Evolutionary conservation across 345 rosid species (phyloP).

Genomic region (Sapria himalayana): DNA sequence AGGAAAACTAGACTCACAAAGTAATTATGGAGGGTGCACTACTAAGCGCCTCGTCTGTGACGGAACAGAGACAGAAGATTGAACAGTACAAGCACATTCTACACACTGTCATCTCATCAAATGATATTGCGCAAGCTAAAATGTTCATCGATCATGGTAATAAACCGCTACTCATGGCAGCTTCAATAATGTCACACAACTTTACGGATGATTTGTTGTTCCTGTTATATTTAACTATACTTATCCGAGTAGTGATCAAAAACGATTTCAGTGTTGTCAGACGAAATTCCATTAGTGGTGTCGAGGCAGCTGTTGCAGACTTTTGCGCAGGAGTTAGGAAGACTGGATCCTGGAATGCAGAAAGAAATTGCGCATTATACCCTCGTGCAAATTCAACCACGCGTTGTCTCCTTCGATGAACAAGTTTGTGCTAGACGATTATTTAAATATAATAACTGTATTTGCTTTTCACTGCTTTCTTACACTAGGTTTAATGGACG

Average conservation of each 20-base stretch:
- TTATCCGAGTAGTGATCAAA: no score
- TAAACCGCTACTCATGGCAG: no score
- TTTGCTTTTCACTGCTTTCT: no score
- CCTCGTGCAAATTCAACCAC: slow-evolving; percentile 87
- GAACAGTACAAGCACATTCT: slow-evolving; percentile 93
- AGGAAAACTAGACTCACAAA: no score
- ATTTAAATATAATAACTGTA: no score
- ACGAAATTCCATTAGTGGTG: slow-evolving; percentile 76
- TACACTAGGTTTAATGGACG: no score
- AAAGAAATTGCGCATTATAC: slow-evolving; percentile 82
- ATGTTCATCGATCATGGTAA: slow-evolving; percentile 77
- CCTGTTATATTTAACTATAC: no score
- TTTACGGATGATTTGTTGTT: no score
- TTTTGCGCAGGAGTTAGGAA: slow-evolving; percentile 70
- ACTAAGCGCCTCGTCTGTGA: slow-evolving; percentile 45
- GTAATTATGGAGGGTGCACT: slow-evolving; percentile 85
- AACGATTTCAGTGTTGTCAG: slow-evolving; percentile 75
- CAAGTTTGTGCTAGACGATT: slow-evolving; percentile 31
- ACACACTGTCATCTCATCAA: slow-evolving; percentile 61
- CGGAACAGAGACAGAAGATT: slow-evolving; percentile 94
- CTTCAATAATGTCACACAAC: no score
- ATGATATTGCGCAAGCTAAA: slow-evolving; percentile 59
- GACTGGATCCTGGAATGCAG: slow-evolving; percentile 54
- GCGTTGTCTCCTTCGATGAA: slow-evolving; percentile 95
- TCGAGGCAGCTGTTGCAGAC: slow-evolving; percentile 87